Base-by-base conservation (phyloP, 495 filamentous ascomycete genomes). In the Sabuloglossum arenarium region DNA sequence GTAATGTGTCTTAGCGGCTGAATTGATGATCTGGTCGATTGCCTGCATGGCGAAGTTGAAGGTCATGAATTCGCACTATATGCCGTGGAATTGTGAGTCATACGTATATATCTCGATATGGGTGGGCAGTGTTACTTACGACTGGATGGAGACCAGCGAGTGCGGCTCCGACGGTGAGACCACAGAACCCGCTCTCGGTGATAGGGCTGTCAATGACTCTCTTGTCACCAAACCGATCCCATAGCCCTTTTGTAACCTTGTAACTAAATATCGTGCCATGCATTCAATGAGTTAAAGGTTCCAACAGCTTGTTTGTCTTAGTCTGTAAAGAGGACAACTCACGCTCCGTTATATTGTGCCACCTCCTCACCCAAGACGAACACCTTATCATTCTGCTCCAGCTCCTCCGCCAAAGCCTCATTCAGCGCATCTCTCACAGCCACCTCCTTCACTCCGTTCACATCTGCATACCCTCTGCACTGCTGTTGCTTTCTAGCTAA, bases 31-130 rank as follows among this genome's bases (percentile, higher is more conserved):
- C 69, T 98, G 91, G 71, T 98, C 91, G 70, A 98, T 98, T 61
- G 91, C 84, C 75, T 98, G 91, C 91, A 98, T 98, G 70, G 91
- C 91, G 69, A 98, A 98, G 78, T 98, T 98, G 85, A 94, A 98
- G 62, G 91, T 98, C 91, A 98, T 98, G 79, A 98, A 98, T 72
- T 95, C 88, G 78, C 87, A 94, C 87, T 94, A 66, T 56, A 63
- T 58, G 55, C 25, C 30, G 39, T 39, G 19, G 42, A 28, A 46
- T 23, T 21, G 50, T 54, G 34, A 29, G 31, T 25, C n/a, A 24
- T 19, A 3, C 6, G 9, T 16, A 29, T n/a, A 12, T 25, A 11
- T 45, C 27, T 28, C 24, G 8, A 19, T 39, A 47, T 63, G 60
- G 39, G 56, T 37, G 10, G 10, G 23, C 54, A 16, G 54, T 58